Conservation (phyloP, 441 rosid genomes). For the Erysimum pusillum region DNA sequence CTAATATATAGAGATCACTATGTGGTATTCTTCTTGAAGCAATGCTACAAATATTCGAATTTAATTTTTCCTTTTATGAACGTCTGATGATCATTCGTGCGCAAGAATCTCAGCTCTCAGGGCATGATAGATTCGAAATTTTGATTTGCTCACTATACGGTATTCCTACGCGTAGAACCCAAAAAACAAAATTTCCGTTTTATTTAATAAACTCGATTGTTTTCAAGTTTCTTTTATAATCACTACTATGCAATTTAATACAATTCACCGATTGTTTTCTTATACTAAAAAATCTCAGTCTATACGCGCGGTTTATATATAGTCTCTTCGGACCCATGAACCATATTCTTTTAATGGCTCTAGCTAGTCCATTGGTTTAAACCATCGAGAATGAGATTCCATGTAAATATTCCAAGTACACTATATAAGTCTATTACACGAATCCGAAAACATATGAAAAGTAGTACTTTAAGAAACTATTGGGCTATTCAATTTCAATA, state of each 20-base stretch:
- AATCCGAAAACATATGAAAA: not conserved
- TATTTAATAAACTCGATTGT: not conserved
- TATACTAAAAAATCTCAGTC: not conserved
- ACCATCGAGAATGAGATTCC: not conserved
- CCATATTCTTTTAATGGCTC: not conserved
- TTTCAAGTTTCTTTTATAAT: not conserved
- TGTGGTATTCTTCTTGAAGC: constrained; percentile 35
- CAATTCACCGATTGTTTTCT: not conserved
- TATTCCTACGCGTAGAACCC: constrained; percentile 5
- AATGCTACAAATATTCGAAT: constrained; percentile 40
- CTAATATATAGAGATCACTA: constrained; percentile 23
- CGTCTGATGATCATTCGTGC: constrained; percentile 42
- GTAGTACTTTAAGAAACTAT: not conserved
- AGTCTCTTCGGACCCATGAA: constrained; percentile 4
- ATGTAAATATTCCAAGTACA: constrained; percentile 2
- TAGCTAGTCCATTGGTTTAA: constrained; percentile 10
- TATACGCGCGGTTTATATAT: not conserved
- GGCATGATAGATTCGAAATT: constrained; percentile 19
- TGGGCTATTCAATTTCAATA: not conserved
- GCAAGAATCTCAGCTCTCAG: constrained; percentile 33
- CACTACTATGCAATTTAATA: not conserved
- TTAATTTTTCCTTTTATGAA: constrained; percentile 23
- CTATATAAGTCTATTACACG: not conserved
- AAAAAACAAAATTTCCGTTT: not conserved
- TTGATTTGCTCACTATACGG: constrained; percentile 28